These are phyloP conservation scores for Cladophialophora psammophila DNA, from an alignment of 2,329 filamentous ascomycete species.

Conservation along the genomic window DNA sequence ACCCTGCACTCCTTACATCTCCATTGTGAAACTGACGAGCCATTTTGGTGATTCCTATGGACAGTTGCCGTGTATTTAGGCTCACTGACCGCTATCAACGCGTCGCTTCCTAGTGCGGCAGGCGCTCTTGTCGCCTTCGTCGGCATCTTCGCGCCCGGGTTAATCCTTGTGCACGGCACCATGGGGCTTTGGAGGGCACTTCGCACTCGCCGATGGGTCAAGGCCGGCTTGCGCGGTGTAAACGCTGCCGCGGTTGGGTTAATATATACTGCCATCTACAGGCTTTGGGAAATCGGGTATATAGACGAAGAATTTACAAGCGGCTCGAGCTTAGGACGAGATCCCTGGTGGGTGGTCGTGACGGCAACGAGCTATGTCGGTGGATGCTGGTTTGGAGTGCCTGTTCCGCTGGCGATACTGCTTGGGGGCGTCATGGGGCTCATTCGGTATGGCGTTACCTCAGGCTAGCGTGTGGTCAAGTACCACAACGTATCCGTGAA, in stretches of 20 bases:
- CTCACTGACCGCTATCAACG: conserved; percentile 53
- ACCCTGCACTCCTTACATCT: neutral
- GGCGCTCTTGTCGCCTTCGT: conserved; percentile 63
- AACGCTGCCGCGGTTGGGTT: conserved; percentile 69
- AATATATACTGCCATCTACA: conserved; percentile 70
- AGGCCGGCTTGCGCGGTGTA: conserved; percentile 60
- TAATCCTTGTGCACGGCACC: conserved; percentile 42
- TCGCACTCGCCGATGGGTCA: conserved; percentile 57
- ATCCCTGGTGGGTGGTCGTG: conserved; percentile 71
- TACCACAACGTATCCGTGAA: no score
- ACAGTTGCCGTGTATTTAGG: conserved; percentile 65
- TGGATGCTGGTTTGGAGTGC: conserved; percentile 57
- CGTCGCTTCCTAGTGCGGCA: conserved; percentile 44
- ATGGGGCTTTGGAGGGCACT: conserved; percentile 58
- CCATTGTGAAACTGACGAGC: neutral
- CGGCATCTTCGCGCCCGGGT: conserved; percentile 50
- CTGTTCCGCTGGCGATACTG: conserved; percentile 54
- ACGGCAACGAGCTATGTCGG: conserved; percentile 60
- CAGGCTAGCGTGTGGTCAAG: neutral
- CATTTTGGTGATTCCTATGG: neutral
- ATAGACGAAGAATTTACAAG: conserved; percentile 58
- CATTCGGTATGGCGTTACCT: conserved; percentile 53
- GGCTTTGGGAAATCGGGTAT: conserved; percentile 68
- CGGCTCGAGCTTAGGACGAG: conserved; percentile 63
- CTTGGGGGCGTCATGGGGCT: conserved; percentile 57